A percentile compares a stretch with the other conserved stretches of the same genome.
Conservation (phyloP, 805 yeast genomes). For the Teunomyces panamensis region DNA sequence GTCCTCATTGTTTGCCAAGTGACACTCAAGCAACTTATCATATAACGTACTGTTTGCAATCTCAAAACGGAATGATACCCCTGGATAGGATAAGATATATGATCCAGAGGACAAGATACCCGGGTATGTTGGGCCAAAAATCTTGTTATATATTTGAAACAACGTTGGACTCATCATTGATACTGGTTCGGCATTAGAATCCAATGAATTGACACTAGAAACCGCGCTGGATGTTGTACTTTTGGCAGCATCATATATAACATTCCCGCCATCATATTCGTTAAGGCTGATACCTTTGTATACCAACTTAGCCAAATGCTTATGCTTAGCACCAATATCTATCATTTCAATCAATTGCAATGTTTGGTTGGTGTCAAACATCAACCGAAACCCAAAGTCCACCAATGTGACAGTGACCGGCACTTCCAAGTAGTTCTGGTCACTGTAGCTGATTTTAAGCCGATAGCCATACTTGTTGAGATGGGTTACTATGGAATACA, state of each 20-base stretch:
- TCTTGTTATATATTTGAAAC: conserved; percentile 49
- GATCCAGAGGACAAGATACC: conserved; percentile 34
- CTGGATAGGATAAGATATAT: conserved; percentile 54
- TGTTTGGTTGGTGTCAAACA: conserved; percentile 9
- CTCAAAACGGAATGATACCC: conserved; percentile 50
- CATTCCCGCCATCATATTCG: conserved; percentile 16
- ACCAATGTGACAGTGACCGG: conserved; percentile 32
- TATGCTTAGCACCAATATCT: conserved; percentile 5
- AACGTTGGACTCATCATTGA: conserved; percentile 18
- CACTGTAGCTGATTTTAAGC: conserved; percentile 29
- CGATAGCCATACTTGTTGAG: conserved; percentile 25
- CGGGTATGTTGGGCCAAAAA: conserved; percentile 63
- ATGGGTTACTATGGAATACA: conserved; percentile 25
- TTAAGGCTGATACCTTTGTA: conserved; percentile 34
- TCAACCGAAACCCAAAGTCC: conserved; percentile 13
- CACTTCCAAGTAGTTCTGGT: conserved; percentile 23
- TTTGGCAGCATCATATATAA: not conserved
- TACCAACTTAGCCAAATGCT: conserved; percentile 13
- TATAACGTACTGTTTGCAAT: conserved; percentile 18
- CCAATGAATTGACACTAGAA: conserved; percentile 4
- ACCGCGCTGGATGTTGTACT: conserved; percentile 1
- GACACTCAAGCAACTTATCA: not conserved
- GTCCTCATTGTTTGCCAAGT: conserved; percentile 10
- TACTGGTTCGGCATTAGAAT: not conserved
- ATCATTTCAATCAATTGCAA: conserved; percentile 11